Evolutionary conservation across 495 filamentous ascomycete species (phyloP).

Genomic region (Aspergillus sparsus): DNA sequence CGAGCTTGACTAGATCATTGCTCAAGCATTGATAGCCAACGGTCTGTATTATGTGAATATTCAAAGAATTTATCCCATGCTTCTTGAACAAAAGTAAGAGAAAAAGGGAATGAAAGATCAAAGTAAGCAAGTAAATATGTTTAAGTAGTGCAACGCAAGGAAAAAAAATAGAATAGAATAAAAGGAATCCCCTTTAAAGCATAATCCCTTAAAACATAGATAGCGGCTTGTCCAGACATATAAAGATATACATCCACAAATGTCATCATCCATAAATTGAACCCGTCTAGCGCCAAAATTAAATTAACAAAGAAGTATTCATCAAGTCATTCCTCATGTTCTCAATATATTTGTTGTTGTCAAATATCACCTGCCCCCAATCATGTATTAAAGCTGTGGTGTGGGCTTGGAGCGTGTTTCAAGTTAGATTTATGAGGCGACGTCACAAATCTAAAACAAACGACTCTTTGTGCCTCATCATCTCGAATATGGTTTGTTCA

Average conservation of each 20-base stretch:
- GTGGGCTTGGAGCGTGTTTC: neutral
- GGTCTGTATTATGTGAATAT: too few species aligned
- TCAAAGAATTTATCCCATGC: too few species aligned
- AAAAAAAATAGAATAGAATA: too few species aligned
- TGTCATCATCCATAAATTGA: constrained; percentile 14
- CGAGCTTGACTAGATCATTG: too few species aligned
- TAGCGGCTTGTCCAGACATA: neutral
- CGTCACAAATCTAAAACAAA: neutral
- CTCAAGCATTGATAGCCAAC: too few species aligned
- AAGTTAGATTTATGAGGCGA: neutral
- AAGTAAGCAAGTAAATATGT: too few species aligned
- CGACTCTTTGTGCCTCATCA: constrained; percentile 1
- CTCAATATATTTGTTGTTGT: constrained; percentile 13
- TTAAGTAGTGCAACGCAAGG: too few species aligned
- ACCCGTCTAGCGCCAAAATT: constrained; percentile 22
- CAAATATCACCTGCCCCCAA: neutral
- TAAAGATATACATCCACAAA: constrained; percentile 4
- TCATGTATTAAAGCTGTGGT: neutral
- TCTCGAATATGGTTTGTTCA: constrained; percentile 86
- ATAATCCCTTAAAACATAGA: too few species aligned
- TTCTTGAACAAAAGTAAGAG: too few species aligned
- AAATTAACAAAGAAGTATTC: constrained; percentile 15
- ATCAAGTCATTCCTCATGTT: constrained; percentile 14
- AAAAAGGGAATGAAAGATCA: too few species aligned
- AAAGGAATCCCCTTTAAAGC: too few species aligned